Percentiles rank a stretch among this genome's conserved stretches.
Conservation (phyloP, 129 eudicot genomes). For the Centaurea solstitialis region DNA sequence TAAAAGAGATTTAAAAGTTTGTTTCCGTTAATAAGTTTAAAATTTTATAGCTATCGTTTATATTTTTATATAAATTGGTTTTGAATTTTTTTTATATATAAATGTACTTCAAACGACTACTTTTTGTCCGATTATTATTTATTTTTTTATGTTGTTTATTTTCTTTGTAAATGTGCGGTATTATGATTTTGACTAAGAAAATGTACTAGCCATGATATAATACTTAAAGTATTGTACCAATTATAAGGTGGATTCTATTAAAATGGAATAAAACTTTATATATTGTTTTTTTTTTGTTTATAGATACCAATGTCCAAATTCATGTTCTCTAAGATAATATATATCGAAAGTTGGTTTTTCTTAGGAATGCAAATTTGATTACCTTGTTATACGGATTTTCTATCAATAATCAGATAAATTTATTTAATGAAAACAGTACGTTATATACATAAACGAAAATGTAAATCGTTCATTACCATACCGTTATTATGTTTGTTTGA, state of each 20-base stretch:
- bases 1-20: too few relatives aligned
- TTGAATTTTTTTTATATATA: neutral
- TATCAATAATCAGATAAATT: neutral
- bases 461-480: neutral
- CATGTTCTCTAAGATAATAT: neutral
- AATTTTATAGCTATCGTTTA: too few relatives aligned
- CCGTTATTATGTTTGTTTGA: neutral
- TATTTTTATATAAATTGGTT: too few relatives aligned
- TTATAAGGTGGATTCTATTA: neutral
- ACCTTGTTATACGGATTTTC: neutral
- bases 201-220: neutral
- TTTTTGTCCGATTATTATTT: neutral
- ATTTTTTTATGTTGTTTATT: neutral
- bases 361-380: neutral
- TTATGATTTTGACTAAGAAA: neutral
- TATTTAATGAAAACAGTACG: neutral
- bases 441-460: neutral
- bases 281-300: neutral
- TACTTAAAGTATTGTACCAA: neutral
- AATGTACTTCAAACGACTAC: neutral
- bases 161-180: neutral
- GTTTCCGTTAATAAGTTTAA: too few relatives aligned
- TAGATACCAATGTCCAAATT: neutral
- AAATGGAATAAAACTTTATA: neutral
- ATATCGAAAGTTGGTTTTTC: too few relatives aligned